Conservation (phyloP, 2,329 filamentous ascomycete species). For the Mollisiaceae sp. region DNA sequence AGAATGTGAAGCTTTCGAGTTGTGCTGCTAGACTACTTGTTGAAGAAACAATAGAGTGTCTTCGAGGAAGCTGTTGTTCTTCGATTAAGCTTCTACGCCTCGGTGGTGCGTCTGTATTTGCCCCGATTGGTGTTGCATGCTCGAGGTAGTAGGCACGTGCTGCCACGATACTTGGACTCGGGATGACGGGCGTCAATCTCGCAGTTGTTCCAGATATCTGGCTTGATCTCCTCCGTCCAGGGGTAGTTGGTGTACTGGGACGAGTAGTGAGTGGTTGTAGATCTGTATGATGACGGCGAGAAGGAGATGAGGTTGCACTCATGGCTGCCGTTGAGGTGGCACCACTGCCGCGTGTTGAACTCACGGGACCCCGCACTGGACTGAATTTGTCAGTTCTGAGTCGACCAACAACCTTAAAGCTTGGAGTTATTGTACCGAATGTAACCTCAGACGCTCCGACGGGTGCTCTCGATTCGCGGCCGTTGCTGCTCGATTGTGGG, state of each 20-base stretch:
- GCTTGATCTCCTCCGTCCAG: slow-evolving; percentile 14
- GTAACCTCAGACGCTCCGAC: slow-evolving; percentile 6
- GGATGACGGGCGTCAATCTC: slow-evolving; percentile 22
- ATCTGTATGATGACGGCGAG: slow-evolving; percentile 24
- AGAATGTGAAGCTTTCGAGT: slow-evolving; percentile 30
- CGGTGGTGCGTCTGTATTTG: slow-evolving; percentile 18
- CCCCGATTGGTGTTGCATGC: slow-evolving; percentile 25
- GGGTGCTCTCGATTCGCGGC: slow-evolving; percentile 10
- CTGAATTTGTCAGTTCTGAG: not conserved
- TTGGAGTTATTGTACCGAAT: not conserved
- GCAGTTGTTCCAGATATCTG: slow-evolving; percentile 7
- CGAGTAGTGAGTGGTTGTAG: slow-evolving; percentile 24
- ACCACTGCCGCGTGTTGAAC: slow-evolving; percentile 10
- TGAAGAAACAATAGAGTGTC: slow-evolving; percentile 27
- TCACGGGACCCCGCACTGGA: not conserved
- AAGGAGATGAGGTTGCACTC: slow-evolving; percentile 17
- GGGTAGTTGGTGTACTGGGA: slow-evolving; percentile 13
- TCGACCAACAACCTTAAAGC: not conserved
- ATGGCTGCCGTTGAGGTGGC: slow-evolving; percentile 11
- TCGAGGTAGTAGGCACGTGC: slow-evolving; percentile 37
- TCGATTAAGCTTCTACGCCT: slow-evolving; percentile 30
- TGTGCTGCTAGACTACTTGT: slow-evolving; percentile 16
- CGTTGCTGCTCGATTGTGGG: slow-evolving; percentile 12
- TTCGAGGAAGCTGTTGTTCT: slow-evolving; percentile 27
- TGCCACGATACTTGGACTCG: slow-evolving; percentile 37